Conservation (phyloP, 176 grass and related monocot species). For the Eragrostis curvula region DNA sequence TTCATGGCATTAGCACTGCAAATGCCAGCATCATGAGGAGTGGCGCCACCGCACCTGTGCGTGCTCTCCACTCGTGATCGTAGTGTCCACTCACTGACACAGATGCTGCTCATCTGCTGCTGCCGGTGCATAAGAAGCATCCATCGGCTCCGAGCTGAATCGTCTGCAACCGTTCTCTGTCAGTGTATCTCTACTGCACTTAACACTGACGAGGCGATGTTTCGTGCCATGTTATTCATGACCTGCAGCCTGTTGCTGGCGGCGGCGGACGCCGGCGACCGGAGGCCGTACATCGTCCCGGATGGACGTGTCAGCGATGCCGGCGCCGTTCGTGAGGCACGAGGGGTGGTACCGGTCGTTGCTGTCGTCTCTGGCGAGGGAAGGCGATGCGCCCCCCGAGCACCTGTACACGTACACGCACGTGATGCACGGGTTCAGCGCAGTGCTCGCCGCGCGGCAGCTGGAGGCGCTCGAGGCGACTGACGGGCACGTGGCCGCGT, state of each 20-base stretch:
- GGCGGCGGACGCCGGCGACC: not conserved
- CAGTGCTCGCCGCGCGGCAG: constrained; percentile 54
- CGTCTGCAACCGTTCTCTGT: no score
- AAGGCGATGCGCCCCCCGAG: constrained; percentile 32
- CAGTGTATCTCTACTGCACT: no score
- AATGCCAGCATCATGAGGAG: no score
- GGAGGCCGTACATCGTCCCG: constrained; percentile 69
- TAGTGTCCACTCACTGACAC: no score
- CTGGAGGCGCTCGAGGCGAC: constrained; percentile 27
- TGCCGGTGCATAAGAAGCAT: no score
- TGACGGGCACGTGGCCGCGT: constrained; percentile 60
- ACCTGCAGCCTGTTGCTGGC: not conserved
- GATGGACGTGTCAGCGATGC: constrained; percentile 73
- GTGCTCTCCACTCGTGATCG: no score
- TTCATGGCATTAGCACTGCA: no score
- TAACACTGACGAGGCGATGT: no score
- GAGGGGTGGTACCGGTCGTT: constrained; percentile 70
- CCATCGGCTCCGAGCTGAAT: no score
- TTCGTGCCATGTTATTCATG: no score
- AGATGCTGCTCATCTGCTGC: no score
- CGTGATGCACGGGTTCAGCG: constrained; percentile 75
- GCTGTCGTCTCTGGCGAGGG: constrained; percentile 48
- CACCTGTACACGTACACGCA: constrained; percentile 86
- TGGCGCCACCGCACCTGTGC: no score
- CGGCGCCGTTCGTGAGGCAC: constrained; percentile 66